A percentile compares a stretch with the other conserved stretches of the same genome.
Evolutionary conservation across 192 early-diverging fungal genomes (phyloP).

Genomic region (Coemansia reversa): DNA sequence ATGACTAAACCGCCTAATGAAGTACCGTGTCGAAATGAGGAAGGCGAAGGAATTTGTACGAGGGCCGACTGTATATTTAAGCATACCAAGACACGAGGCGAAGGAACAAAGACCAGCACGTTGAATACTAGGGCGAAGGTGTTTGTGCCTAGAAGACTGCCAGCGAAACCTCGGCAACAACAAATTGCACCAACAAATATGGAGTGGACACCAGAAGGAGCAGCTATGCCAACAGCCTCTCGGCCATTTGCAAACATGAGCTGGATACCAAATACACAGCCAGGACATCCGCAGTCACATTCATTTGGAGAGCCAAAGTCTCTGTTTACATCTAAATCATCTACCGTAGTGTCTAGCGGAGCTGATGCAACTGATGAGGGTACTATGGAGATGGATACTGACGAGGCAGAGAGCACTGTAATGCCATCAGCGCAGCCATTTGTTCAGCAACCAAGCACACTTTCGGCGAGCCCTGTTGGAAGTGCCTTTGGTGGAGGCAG

Average conservation of each 20-base stretch:
- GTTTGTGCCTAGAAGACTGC: constrained; percentile 28
- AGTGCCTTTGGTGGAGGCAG: too few relatives aligned
- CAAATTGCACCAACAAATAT: constrained; percentile 17
- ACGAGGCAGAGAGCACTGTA: too few relatives aligned
- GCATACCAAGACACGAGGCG: constrained; percentile 9
- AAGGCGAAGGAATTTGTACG: constrained; percentile 36
- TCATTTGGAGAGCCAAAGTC: not conserved
- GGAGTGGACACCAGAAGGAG: constrained; percentile 20
- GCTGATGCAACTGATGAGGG: not conserved
- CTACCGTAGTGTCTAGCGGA: too few relatives aligned
- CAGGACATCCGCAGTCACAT: not conserved
- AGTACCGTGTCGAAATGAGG: constrained; percentile 44
- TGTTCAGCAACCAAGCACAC: too few relatives aligned
- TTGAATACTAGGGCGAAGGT: constrained; percentile 31
- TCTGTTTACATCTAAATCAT: not conserved
- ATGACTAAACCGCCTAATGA: constrained; percentile 27
- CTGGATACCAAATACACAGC: constrained; percentile 24
- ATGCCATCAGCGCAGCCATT: too few relatives aligned
- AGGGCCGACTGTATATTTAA: constrained; percentile 40
- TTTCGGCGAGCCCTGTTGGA: too few relatives aligned
- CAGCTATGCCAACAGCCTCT: not conserved
- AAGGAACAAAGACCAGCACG: not conserved
- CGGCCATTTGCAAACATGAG: constrained; percentile 30
- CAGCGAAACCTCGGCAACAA: not conserved
- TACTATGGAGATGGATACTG: too few relatives aligned